Evolutionary conservation across 768 basidiomycete genomes (phyloP).

Genomic region (Leccinellum rugosiceps): DNA sequence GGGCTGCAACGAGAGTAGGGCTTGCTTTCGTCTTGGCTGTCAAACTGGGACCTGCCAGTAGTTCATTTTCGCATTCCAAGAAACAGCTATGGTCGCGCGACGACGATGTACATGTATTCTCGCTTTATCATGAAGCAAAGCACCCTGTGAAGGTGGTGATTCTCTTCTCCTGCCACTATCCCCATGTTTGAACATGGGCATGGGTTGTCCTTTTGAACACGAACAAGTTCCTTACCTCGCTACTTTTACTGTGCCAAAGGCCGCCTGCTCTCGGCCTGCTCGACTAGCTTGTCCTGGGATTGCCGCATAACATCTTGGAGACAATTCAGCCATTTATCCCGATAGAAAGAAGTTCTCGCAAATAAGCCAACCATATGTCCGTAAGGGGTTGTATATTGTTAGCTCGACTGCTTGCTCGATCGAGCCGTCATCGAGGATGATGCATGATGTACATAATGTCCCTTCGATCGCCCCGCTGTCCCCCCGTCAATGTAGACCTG

Average conservation of each 20-base stretch:
- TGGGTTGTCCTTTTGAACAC: neutral
- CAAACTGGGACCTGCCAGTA: neutral
- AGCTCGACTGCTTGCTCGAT: neutral
- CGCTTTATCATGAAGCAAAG: neutral
- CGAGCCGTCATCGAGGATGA: neutral
- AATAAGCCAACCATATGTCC: neutral
- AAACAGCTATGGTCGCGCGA: neutral
- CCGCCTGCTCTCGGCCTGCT: neutral
- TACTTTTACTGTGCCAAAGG: neutral
- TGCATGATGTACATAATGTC: neutral
- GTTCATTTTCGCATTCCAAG: neutral
- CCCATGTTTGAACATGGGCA: neutral
- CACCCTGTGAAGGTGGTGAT: neutral
- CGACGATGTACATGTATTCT: neutral
- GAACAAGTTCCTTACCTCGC: neutral
- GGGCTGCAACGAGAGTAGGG: neutral
- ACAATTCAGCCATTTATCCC: neutral
- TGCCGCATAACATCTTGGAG: neutral
- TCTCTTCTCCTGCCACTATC: neutral
- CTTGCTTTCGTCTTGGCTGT: neutral
- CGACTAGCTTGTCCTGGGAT: neutral
- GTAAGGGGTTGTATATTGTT: neutral
- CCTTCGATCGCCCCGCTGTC: neutral
- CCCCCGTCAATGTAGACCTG: neutral
- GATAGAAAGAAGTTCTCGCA: neutral